phyloP scores from a whole-genome alignment of 441 rosid species.

The Aleurites moluccanus region DNA sequence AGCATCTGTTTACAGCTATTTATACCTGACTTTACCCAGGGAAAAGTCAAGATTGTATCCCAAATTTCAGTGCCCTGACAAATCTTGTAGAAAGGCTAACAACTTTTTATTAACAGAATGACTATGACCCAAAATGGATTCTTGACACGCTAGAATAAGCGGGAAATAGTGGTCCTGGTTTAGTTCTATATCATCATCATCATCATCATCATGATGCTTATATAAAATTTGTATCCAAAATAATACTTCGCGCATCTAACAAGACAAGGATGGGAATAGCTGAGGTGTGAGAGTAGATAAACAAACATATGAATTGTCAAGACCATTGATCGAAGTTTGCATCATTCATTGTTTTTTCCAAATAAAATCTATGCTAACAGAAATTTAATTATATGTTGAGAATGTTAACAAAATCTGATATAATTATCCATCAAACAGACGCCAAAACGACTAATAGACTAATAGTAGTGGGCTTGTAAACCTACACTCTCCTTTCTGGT shows the following conservation, averaged over 20 bases:
- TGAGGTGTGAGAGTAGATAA: no score
- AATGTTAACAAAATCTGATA: not conserved
- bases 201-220: no score
- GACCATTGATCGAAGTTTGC: not conserved
- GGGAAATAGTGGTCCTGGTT: no score
- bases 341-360: not conserved
- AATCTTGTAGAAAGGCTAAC: not conserved
- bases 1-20: not conserved
- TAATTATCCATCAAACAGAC: not conserved
- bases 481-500: slow-evolving; percentile 9
- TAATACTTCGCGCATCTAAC: no score
- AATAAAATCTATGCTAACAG: not conserved
- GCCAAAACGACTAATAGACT: not conserved
- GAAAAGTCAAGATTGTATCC: no score
- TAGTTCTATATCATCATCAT: no score
- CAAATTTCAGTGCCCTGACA: not conserved
- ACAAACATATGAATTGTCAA: not conserved
- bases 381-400: not conserved
- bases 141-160: no score
- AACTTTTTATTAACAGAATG: no score
- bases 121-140: no score
- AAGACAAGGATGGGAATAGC: no score
- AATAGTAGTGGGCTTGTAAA: slow-evolving; percentile 24
- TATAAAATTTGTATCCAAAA: no score
- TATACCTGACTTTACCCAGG: not conserved